phyloP scores from a whole-genome alignment of 225 moss, liverwort and hornwort species.

The Anthoceros angustus region DNA sequence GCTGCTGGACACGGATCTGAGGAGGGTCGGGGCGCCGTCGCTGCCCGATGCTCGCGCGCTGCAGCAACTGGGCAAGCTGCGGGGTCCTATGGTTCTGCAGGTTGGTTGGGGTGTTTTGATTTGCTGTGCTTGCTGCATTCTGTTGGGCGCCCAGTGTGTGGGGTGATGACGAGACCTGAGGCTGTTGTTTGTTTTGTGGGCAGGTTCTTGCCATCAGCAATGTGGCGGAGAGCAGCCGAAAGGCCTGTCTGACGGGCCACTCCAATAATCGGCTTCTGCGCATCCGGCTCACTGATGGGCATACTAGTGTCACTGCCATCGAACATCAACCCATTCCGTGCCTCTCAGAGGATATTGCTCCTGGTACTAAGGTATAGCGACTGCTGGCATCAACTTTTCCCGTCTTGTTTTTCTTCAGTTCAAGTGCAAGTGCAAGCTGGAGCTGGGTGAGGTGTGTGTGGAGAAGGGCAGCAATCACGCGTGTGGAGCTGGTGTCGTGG shows the following conservation, averaged over 20 bases:
- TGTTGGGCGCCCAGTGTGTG: neutral
- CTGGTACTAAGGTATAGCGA: slow-evolving; percentile 60
- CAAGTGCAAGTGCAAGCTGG: neutral
- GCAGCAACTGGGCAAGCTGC: slow-evolving; percentile 29
- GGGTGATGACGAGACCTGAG: too few relatives aligned
- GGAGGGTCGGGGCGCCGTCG: slow-evolving; percentile 35
- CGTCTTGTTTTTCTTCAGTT: neutral
- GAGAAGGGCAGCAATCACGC: too few relatives aligned
- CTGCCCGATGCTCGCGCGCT: slow-evolving; percentile 42
- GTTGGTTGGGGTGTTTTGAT: slow-evolving; percentile 11
- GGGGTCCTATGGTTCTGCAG: slow-evolving; percentile 69
- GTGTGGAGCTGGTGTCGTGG: too few relatives aligned
- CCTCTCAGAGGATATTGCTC: slow-evolving; percentile 58
- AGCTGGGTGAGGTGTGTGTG: slow-evolving; percentile 3
- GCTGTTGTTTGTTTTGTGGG: neutral
- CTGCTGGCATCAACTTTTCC: neutral
- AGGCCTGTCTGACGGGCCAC: slow-evolving; percentile 20
- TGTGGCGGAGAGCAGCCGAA: slow-evolving; percentile 58
- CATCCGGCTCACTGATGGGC: slow-evolving; percentile 71
- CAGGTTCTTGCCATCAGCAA: slow-evolving; percentile 61
- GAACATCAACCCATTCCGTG: slow-evolving; percentile 52
- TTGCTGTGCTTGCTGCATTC: neutral
- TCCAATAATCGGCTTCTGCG: slow-evolving; percentile 37
- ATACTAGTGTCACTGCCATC: slow-evolving; percentile 49
- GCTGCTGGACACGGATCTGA: slow-evolving; percentile 65